These are phyloP conservation scores for Aquilaria yunnanensis DNA, from an alignment of 345 rosid species.

Conservation along the genomic window DNA sequence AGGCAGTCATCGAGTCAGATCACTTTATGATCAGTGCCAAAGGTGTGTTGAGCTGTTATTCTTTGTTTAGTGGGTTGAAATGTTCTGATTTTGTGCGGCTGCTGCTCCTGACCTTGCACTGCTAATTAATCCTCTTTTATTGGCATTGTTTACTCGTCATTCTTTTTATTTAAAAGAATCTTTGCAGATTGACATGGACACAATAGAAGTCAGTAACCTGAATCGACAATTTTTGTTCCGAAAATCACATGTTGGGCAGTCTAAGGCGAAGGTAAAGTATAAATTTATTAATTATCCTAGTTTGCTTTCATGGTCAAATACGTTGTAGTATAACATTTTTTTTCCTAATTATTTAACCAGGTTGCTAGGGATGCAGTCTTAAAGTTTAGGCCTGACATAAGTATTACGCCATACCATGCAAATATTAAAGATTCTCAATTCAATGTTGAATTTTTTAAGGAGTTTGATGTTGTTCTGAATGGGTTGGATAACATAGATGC, in stretches of 20 bases:
- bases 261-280: conserved; percentile 80
- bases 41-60: too few species aligned
- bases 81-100: not conserved
- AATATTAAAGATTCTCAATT: conserved; percentile 82
- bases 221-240: conserved; percentile 96
- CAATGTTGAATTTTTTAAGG: conserved; percentile 89
- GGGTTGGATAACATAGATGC: conserved; percentile 98
- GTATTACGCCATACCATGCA: conserved; percentile 80
- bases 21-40: too few species aligned
- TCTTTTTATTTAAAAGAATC: too few species aligned
- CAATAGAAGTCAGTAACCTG: conserved; percentile 98
- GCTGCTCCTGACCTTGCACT: too few species aligned
- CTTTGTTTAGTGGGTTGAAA: not conserved
- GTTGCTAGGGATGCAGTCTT: conserved; percentile 96
- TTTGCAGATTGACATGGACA: conserved; percentile 97
- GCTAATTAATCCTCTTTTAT: too few species aligned
- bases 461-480: conserved; percentile 86
- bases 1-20: too few species aligned
- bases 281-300: not conserved
- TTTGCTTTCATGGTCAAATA: not conserved
- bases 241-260: conserved; percentile 89
- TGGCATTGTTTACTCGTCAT: too few species aligned
- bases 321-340: not conserved
- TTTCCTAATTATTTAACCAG: conserved; percentile 30
- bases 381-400: conserved; percentile 85